Evolutionary conservation across 75 land plant genomes (phyloP).

Genomic region (Pinus albicaulis): DNA sequence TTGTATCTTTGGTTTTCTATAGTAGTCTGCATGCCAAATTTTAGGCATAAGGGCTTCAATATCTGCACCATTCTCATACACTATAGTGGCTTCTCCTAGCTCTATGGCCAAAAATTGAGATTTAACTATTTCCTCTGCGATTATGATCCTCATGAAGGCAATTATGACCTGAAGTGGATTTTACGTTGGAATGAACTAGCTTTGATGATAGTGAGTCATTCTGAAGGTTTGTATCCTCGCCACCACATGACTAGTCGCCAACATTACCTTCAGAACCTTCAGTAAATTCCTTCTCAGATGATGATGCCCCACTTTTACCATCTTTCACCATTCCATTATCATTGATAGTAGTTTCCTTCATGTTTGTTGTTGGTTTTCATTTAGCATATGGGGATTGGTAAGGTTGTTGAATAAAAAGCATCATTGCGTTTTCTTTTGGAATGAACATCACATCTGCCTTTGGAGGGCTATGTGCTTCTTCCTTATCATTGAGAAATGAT

Average conservation of each 20-base stretch:
- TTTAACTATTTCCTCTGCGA: too few relatives aligned
- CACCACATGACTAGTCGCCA: slow-evolving; percentile 21
- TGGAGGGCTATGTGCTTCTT: slow-evolving; percentile 74
- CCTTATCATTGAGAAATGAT: slow-evolving; percentile 87
- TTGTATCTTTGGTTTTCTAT: slow-evolving; percentile 83
- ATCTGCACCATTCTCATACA: slow-evolving; percentile 89
- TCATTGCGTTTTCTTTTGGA: slow-evolving; percentile 91
- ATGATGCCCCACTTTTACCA: too few relatives aligned
- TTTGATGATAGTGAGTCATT: background rate
- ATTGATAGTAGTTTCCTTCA: slow-evolving; percentile 32
- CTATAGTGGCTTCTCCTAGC: slow-evolving; percentile 89
- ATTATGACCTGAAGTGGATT: slow-evolving; percentile 29
- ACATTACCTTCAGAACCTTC: slow-evolving; percentile 4
- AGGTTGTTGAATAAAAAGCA: slow-evolving; percentile 68
- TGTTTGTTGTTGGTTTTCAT: too few relatives aligned
- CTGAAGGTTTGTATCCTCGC: background rate
- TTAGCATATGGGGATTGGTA: slow-evolving; percentile 52
- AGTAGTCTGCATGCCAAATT: slow-evolving; percentile 78
- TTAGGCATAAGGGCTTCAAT: slow-evolving; percentile 91
- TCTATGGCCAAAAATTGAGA: too few relatives aligned
- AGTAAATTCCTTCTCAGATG: background rate
- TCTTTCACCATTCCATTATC: slow-evolving; percentile 25
- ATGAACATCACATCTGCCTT: slow-evolving; percentile 92
- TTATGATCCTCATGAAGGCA: slow-evolving; percentile 43
- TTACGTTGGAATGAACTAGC: too few relatives aligned